A percentile compares a stretch with the other conserved stretches of the same genome.
phyloP scores from a whole-genome alignment of 1,139 yeast species.

The Hyphopichia fennica region DNA sequence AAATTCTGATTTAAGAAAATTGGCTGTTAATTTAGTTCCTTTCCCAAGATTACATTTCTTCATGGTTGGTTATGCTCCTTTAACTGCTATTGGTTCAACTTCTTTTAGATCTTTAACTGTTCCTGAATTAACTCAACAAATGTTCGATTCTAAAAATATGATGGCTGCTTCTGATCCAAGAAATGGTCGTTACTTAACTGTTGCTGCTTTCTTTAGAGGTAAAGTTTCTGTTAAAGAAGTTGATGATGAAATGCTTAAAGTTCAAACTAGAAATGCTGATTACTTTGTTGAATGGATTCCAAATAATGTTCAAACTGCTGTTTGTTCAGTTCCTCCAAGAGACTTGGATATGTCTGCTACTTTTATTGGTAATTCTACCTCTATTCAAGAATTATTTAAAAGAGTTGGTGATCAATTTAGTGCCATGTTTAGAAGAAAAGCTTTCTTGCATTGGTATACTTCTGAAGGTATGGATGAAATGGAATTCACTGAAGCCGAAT shows the following conservation, averaged over 20 bases:
- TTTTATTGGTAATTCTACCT: conserved; percentile 87
- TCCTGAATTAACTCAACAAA: conserved; percentile 89
- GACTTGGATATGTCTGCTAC: conserved; percentile 89
- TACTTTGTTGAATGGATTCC: conserved; percentile 97
- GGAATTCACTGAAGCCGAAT: conserved; percentile 88
- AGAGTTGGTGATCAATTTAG: conserved; percentile 88
- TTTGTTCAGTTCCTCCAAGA: conserved; percentile 86
- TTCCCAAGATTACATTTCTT: conserved; percentile 94
- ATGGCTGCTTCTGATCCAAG: conserved; percentile 95
- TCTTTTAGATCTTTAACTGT: conserved; percentile 83
- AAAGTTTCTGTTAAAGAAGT: conserved; percentile 89
- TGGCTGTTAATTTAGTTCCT: conserved; percentile 91
- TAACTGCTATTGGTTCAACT: conserved; percentile 75
- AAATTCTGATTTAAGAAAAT: conserved; percentile 85
- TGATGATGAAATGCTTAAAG: conserved; percentile 87
- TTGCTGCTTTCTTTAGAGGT: conserved; percentile 92
- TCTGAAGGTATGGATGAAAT: conserved; percentile 94
- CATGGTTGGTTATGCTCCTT: conserved; percentile 93
- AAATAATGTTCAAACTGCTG: conserved; percentile 91
- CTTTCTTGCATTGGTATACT: conserved; percentile 95
- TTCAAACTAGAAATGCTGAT: conserved; percentile 77
- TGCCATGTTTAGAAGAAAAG: conserved; percentile 91
- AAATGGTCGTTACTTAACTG: conserved; percentile 90
- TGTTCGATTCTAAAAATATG: conserved; percentile 89
- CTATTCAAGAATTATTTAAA: conserved; percentile 86